A percentile compares a stretch with the other conserved stretches of the same genome.
Conservation (phyloP, 2,329 filamentous ascomycete species). For the Hirsutella thompsonii region DNA sequence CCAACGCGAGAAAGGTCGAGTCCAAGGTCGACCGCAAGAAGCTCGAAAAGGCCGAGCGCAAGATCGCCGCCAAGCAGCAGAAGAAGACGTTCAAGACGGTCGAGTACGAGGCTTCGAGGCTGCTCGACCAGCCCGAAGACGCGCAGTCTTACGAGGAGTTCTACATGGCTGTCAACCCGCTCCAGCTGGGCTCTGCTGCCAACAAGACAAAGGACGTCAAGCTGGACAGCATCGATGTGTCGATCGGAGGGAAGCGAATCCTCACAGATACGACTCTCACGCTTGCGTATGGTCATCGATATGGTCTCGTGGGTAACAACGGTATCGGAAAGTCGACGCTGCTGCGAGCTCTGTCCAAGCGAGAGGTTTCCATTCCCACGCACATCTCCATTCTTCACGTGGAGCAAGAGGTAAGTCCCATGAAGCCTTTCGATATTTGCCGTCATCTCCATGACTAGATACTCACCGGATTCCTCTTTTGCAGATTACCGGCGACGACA, state of each 20-base stretch:
- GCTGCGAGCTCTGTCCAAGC: constrained; percentile 75
- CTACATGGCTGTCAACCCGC: constrained; percentile 97
- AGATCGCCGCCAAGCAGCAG: constrained; percentile 96
- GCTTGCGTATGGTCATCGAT: constrained; percentile 81
- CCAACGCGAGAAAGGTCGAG: constrained; percentile 86
- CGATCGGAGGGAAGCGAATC: constrained; percentile 80
- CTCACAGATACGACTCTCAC: constrained; percentile 83
- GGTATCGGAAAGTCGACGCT: constrained; percentile 98
- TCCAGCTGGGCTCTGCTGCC: constrained; percentile 66
- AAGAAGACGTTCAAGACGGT: constrained; percentile 98
- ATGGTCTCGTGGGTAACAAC: constrained; percentile 97
- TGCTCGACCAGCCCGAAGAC: constrained; percentile 72
- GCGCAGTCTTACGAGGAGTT: constrained; percentile 96
- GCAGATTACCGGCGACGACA: constrained; percentile 88
- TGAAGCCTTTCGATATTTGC: not conserved
- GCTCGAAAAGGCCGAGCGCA: constrained; percentile 94
- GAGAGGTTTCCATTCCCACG: constrained; percentile 89
- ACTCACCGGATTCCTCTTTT: not conserved
- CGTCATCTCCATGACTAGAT: not conserved
- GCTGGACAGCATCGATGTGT: constrained; percentile 88
- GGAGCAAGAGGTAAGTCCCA: constrained; percentile 70
- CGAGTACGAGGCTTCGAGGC: constrained; percentile 86
- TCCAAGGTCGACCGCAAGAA: constrained; percentile 98
- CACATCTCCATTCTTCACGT: constrained; percentile 99
- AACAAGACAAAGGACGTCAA: constrained; percentile 99